Evolutionary conservation across 495 filamentous ascomycete genomes (phyloP).

Genomic region (Pseudevernia furfuracea): DNA sequence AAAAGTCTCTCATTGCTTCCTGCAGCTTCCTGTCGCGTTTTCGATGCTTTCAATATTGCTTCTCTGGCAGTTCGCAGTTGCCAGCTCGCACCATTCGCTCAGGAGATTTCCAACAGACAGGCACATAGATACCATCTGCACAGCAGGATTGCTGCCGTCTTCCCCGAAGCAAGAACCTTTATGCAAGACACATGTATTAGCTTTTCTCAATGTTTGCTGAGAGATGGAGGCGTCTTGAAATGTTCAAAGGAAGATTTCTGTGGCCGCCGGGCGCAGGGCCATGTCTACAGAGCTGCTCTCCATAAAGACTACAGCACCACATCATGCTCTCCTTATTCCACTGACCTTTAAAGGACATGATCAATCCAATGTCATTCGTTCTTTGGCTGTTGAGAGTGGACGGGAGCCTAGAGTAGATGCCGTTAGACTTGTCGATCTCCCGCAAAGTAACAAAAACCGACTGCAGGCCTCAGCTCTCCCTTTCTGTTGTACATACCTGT

Average conservation of each 20-base stretch:
- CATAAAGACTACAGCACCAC: neutral
- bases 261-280: neutral
- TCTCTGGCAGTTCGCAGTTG: neutral
- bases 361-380: neutral
- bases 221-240: neutral
- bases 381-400: neutral
- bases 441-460: neutral
- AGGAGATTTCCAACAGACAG: neutral
- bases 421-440: conserved; percentile 6
- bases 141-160: neutral
- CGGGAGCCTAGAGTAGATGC: neutral
- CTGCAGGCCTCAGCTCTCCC: neutral
- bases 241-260: neutral
- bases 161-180: neutral
- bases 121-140: neutral
- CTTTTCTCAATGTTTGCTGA: neutral
- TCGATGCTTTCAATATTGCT: neutral
- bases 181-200: neutral
- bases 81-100: neutral
- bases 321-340: neutral
- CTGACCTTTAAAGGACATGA: neutral
- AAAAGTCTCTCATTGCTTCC: neutral
- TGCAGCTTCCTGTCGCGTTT: neutral
- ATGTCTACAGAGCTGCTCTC: neutral
- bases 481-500: neutral